Percentiles rank a stretch among this genome's conserved stretches.
These are phyloP conservation scores for Aspergillus luchuensis DNA, from an alignment of 2,329 filamentous ascomycete genomes.

Conservation along the genomic window DNA sequence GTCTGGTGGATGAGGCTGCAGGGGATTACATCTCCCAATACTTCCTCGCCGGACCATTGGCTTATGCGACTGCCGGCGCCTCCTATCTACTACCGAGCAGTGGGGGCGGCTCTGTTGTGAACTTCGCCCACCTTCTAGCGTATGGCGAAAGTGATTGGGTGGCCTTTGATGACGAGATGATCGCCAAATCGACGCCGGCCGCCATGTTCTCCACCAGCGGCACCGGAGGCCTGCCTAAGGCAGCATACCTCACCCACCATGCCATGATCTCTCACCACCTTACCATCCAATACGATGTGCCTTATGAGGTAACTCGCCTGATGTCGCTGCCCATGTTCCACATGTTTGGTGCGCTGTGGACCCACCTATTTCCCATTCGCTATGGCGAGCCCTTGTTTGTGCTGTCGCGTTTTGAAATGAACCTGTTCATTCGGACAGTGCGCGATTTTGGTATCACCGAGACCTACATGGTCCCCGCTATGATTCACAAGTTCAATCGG, in stretches of 20 bases:
- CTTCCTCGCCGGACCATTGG: slow-evolving; percentile 28
- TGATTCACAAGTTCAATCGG: slow-evolving; percentile 43
- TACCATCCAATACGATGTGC: slow-evolving; percentile 46
- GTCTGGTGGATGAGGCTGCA: slow-evolving; percentile 38
- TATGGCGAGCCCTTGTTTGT: slow-evolving; percentile 52
- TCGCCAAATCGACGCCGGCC: slow-evolving; percentile 52
- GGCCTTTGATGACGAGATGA: slow-evolving; percentile 45
- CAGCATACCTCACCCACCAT: slow-evolving; percentile 59
- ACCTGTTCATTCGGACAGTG: slow-evolving; percentile 44
- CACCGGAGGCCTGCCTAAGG: slow-evolving; percentile 64
- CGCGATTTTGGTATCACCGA: slow-evolving; percentile 51
- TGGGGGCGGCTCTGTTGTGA: slow-evolving; percentile 22
- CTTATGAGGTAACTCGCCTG: slow-evolving; percentile 47
- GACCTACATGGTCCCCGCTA: slow-evolving; percentile 51
- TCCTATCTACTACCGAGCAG: slow-evolving; percentile 18
- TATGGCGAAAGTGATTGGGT: slow-evolving; percentile 53
- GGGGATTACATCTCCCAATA: slow-evolving; percentile 34
- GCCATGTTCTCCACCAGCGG: slow-evolving; percentile 59
- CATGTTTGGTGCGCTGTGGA: slow-evolving; percentile 51
- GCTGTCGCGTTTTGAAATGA: slow-evolving; percentile 49
- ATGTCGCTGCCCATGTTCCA: slow-evolving; percentile 58
- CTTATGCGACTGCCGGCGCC: slow-evolving; percentile 22
- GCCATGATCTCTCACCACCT: slow-evolving; percentile 57
- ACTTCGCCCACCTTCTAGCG: slow-evolving; percentile 44
- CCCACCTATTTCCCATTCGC: slow-evolving; percentile 50